These are phyloP conservation scores for Raffaelea albimanens DNA, from an alignment of 2,329 filamentous ascomycete species.

Conservation along the genomic window DNA sequence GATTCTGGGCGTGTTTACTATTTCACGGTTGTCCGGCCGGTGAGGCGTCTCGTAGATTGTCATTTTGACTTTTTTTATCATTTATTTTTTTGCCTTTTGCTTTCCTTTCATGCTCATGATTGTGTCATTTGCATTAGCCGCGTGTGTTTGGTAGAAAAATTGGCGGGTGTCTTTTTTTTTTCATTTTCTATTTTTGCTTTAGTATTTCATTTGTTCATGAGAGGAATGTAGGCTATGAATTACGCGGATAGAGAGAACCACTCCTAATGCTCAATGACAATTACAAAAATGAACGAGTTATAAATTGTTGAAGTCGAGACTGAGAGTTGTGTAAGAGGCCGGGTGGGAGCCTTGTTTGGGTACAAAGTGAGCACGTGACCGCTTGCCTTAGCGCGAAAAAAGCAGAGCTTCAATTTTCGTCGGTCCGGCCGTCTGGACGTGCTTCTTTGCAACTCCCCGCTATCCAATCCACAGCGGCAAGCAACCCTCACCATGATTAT, in stretches of 20 bases:
- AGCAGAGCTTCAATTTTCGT: neutral
- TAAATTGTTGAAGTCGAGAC: no score
- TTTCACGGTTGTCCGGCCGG: constrained; percentile 58
- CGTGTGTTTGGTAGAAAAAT: no score
- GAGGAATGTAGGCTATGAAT: neutral
- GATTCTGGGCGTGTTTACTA: constrained; percentile 85
- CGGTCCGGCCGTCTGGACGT: neutral
- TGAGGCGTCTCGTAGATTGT: constrained; percentile 18
- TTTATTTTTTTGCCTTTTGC: neutral
- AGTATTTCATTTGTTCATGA: neutral
- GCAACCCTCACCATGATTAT: constrained; percentile 40
- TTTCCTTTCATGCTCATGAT: no score
- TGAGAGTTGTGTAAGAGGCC: no score
- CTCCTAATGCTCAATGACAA: neutral
- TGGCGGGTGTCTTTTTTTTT: no score
- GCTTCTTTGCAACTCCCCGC: neutral
- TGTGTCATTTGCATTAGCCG: no score
- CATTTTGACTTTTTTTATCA: neutral
- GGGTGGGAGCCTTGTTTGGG: no score
- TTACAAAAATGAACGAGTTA: neutral
- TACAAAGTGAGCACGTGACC: no score
- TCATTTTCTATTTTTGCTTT: no score
- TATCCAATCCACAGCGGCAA: neutral
- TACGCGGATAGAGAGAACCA: neutral
- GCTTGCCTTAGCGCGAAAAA: constrained; percentile 1